Evolutionary conservation across 1,139 yeast species (phyloP).

Genomic region (Wickerhamomyces sp.): DNA sequence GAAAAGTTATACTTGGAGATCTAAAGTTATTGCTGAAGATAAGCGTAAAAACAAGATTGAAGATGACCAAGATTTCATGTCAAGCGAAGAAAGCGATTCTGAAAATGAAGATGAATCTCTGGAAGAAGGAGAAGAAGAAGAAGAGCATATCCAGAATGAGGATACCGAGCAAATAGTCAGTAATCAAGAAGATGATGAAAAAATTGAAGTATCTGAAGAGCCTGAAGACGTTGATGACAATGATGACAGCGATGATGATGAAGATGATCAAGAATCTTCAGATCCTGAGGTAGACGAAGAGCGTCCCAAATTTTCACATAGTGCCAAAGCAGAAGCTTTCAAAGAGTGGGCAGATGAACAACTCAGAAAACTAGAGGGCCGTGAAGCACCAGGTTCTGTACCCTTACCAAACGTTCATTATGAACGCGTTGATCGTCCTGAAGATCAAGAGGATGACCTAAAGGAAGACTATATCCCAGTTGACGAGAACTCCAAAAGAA

Average conservation of each 20-base stretch:
- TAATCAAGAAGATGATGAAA: slow-evolving; percentile 21
- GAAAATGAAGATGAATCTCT: slow-evolving; percentile 24
- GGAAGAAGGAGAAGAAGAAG: slow-evolving; percentile 19
- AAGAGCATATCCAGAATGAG: slow-evolving; percentile 14
- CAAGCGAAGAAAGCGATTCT: slow-evolving; percentile 27
- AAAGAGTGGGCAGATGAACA: slow-evolving; percentile 51
- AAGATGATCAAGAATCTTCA: slow-evolving; percentile 13
- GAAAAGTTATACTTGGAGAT: slow-evolving; percentile 55
- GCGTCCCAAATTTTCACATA: slow-evolving; percentile 19
- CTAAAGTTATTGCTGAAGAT: slow-evolving; percentile 45
- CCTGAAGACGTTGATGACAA: slow-evolving; percentile 24
- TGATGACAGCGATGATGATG: slow-evolving; percentile 22
- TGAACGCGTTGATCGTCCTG: slow-evolving; percentile 48
- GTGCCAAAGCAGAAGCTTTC: slow-evolving; percentile 40
- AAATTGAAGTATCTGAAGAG: slow-evolving; percentile 21
- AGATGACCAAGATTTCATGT: slow-evolving; percentile 42
- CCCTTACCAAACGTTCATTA: slow-evolving; percentile 49
- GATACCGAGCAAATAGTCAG: slow-evolving; percentile 19
- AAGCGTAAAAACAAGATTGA: slow-evolving; percentile 33
- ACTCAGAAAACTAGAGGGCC: slow-evolving; percentile 52
- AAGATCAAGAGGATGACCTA: slow-evolving; percentile 62
- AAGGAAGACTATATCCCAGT: slow-evolving; percentile 55
- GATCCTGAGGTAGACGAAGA: slow-evolving; percentile 18
- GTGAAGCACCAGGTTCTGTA: slow-evolving; percentile 40
- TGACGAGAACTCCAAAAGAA: slow-evolving; percentile 49